Evolutionary conservation across 805 yeast genomes (phyloP).

Genomic region (Kluyveromyces siamensis): DNA sequence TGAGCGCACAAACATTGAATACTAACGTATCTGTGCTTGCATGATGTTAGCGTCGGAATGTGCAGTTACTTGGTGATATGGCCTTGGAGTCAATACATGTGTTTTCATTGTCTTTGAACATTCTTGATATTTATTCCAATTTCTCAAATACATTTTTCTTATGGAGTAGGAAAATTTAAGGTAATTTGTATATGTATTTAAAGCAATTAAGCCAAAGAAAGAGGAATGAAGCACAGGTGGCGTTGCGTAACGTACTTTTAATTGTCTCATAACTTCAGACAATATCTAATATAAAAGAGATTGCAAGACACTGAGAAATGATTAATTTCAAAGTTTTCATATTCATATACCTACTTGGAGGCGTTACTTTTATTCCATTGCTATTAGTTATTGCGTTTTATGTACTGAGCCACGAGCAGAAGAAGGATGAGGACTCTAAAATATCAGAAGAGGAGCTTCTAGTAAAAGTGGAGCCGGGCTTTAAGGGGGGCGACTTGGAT

Average conservation of each 20-base stretch:
- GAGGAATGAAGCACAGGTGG: too few relatives aligned
- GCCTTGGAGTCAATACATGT: too few relatives aligned
- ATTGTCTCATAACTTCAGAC: background rate
- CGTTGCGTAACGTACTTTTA: background rate
- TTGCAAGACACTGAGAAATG: slow-evolving; percentile 8
- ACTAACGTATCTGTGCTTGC: too few relatives aligned
- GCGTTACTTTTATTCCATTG: slow-evolving; percentile 69
- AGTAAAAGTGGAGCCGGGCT: slow-evolving; percentile 26
- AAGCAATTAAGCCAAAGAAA: too few relatives aligned
- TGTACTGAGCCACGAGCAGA: slow-evolving; percentile 26
- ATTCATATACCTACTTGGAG: slow-evolving; percentile 60
- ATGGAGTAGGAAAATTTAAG: too few relatives aligned
- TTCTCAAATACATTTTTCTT: too few relatives aligned
- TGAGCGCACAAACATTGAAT: too few relatives aligned
- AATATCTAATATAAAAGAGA: background rate
- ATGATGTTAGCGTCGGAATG: too few relatives aligned
- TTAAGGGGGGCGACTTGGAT: slow-evolving; percentile 57
- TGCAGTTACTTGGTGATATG: too few relatives aligned
- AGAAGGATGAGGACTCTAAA: slow-evolving; percentile 7
- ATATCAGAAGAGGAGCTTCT: slow-evolving; percentile 5
- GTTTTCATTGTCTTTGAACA: too few relatives aligned
- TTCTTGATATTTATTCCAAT: too few relatives aligned
- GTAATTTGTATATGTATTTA: too few relatives aligned
- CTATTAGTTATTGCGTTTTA: slow-evolving; percentile 32
- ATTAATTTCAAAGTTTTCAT: slow-evolving; percentile 28